Evolutionary conservation across 2,329 filamentous ascomycete species (phyloP), one percentile per base, ranked within the genome.

Genomic region (Cordyceps javanica): DNA sequence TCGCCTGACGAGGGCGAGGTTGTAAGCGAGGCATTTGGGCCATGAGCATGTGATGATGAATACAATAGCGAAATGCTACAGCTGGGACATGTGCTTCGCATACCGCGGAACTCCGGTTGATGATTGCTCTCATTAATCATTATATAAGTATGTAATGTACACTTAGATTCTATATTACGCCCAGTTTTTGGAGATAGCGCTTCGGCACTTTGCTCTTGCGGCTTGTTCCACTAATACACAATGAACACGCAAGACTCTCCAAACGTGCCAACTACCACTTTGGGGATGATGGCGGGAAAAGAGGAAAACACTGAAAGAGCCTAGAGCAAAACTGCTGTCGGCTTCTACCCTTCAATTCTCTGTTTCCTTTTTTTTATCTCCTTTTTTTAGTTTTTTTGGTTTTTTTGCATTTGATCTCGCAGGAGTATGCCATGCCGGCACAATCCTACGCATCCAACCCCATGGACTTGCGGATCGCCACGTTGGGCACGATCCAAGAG

Each of bases 1-100:
- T 94, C 89, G 55, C 88, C 91, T 0, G 89, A 96, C 41, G 79
- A 82, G 57, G 79, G 79, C 2, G 75, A 79, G 57, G 73, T 70
- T 28, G 66, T 77, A 8, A 72, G 70, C 38, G 73, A 71, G 57
- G 74, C 73, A 19, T 77, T 77, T 67, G 73, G 69, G 3, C 67
- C 67, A 5, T 75, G 61, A 66, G 21, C n/a, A 34, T 9, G 9
- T n/a, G 34, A 10, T 14, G 10, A 30, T 42, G 1, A 16, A 41
- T 32, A 14, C 26, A 51, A 2, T 25, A 32, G n/a, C 19, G 25
- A 44, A 3, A 34, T 44, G 25, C 10, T 30, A 21, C 10, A 30
- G 10, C 3, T 3, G 8, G n/a, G n/a, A n/a, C n/a, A 28, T 32
- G 7, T 13, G 16, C 9, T 26, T 32, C 6, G 11, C 8, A 25